Base-by-base conservation (phyloP, 2,329 filamentous ascomycete genomes). In the Aspergillus felis region DNA sequence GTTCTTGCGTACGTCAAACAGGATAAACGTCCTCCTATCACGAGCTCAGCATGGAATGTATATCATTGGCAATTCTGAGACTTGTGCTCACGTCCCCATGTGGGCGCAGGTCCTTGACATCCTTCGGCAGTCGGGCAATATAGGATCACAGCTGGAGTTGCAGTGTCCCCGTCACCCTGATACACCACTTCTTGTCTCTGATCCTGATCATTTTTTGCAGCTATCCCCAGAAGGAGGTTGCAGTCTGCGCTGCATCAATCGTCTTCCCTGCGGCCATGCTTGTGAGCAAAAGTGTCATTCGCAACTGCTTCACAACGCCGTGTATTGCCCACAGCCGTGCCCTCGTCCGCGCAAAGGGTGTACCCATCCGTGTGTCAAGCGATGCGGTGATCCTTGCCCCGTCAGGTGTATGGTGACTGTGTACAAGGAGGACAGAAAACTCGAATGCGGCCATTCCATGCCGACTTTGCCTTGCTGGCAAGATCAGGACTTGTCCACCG, bases 11-110 rank as follows among this genome's bases (percentile, higher is more conserved):
- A 87, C 85, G 0, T 75, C 80, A 0, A 89, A 91, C 62, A 81
- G 87, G 0, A 85, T 91, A 71, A 89, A 90, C 57, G 87, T 90
- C 0, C 75, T 90, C 0, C 74, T 90, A 0, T 86, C 82, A 42
- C 82, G 88, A 5, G 87, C 88, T 0, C 77, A 85, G 61, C 83
- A 90, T 62, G 87, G 88, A 0, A 85, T 91, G 81, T 89, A 87
- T 65, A 75, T 92, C 20, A 84, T 92, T 35, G 87, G 88, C 1
- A 87, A 91, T 64, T 67, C 84, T 0, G 69, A 81, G 0, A 90
- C 86, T 0, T 87, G 81, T 29, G 66, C 66, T 0, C 71, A 77
- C 22, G 78, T 90, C 0, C 67, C 71, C 0, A 90, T 90, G 86
- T 91, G 88, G 88, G 64, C 70, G 0, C 64, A 83, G 0, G 84